Percentiles rank a stretch among this genome's conserved stretches.
Conservation (phyloP, 257 asterid genomes). For the Ehretia macrophylla region DNA sequence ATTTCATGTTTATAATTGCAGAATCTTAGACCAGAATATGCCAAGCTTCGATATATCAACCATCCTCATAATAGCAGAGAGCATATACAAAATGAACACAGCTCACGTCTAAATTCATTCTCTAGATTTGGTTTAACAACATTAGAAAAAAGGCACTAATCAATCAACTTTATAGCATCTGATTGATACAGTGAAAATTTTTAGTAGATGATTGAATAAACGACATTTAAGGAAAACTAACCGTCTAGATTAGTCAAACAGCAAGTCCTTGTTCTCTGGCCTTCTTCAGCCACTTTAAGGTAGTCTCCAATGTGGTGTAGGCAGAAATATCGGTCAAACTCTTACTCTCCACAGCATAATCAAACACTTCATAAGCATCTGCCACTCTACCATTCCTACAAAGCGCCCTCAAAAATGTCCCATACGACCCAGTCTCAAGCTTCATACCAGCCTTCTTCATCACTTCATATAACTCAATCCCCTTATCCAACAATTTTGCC, state of each 20-base stretch:
- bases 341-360: slow-evolving; percentile 86
- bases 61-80: too few species aligned
- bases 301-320: slow-evolving; percentile 73
- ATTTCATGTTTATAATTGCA: too few species aligned
- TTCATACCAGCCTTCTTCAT: slow-evolving; percentile 60
- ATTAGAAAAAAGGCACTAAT: too few species aligned
- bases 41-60: too few species aligned
- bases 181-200: too few species aligned
- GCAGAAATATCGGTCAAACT: slow-evolving; percentile 77
- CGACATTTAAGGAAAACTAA: not conserved
- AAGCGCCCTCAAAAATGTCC: slow-evolving; percentile 64
- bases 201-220: too few species aligned
- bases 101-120: not conserved
- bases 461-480: slow-evolving; percentile 54
- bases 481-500: slow-evolving; percentile 66
- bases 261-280: slow-evolving; percentile 78
- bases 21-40: too few species aligned
- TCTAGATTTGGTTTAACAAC: too few species aligned
- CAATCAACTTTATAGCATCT: too few species aligned
- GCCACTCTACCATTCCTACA: slow-evolving; percentile 83
- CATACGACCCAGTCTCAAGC: slow-evolving; percentile 77
- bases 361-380: slow-evolving; percentile 83
- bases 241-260: slow-evolving; percentile 31
- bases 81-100: not conserved
- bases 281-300: slow-evolving; percentile 78